Conservation (phyloP, 768 basidiomycete genomes). For the Amanita rubescens region DNA sequence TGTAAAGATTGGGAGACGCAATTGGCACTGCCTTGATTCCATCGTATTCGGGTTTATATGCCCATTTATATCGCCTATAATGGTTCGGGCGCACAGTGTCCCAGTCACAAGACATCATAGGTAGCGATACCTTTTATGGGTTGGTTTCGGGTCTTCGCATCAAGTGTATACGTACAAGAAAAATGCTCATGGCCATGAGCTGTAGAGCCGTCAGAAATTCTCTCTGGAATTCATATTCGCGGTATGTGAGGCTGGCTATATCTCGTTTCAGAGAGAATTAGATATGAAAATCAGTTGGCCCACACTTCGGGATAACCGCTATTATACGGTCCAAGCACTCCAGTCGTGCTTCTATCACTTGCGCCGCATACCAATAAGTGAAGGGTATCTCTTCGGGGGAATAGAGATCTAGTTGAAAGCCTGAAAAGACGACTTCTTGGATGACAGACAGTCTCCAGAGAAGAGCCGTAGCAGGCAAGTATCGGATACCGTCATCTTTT, state of each 20-base stretch:
- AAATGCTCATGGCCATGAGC: constrained; percentile 28
- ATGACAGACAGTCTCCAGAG: constrained; percentile 54
- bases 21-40: constrained; percentile 35
- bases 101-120: constrained; percentile 39
- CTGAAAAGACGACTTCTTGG: constrained; percentile 65
- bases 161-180: constrained; percentile 34
- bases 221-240: constrained; percentile 25
- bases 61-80: constrained; percentile 72
- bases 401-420: constrained; percentile 73
- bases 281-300: constrained; percentile 5
- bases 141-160: background rate
- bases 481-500: constrained; percentile 26
- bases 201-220: constrained; percentile 7
- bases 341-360: constrained; percentile 52
- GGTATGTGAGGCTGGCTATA: constrained; percentile 30
- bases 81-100: constrained; percentile 50
- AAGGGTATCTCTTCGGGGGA: constrained; percentile 58
- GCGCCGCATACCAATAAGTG: constrained; percentile 67
- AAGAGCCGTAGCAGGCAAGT: constrained; percentile 41
- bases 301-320: constrained; percentile 31
- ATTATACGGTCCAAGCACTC: constrained; percentile 43
- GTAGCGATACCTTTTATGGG: constrained; percentile 48
- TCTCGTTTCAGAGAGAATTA: background rate
- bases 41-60: constrained; percentile 54
- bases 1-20: constrained; percentile 48